Evolutionary conservation across 495 filamentous ascomycete genomes (phyloP), one percentile per base, ranked within the genome.

Genomic region (Chaetomidium leptoderma): DNA sequence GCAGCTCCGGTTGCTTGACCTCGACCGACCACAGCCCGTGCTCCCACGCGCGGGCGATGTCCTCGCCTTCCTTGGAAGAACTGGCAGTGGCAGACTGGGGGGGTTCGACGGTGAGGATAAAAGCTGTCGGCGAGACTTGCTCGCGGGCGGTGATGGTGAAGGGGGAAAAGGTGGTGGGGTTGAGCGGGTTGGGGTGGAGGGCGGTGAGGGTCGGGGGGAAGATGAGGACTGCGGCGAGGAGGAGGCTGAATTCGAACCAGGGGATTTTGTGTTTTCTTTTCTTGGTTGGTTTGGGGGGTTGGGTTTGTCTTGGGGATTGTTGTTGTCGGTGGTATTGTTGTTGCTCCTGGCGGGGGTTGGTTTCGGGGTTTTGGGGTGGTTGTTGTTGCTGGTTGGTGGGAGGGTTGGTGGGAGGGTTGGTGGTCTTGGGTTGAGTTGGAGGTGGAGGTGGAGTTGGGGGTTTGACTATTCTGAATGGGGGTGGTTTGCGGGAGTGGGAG

Each of bases 1-100:
- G 90, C 50, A 97, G 63, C 66, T 95, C 84, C 9, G 93, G 93
- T 70, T 98, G 92, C 69, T 95, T 96, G 64, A 96, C 78, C 78
- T 96, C 89, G 16, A 97, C 85, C 57, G 86, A 90, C 85, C 90
- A 92, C 36, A 93, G 75, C 1, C 87, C 88, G 6, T 76, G 76
- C 2, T 49, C 32, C 57, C 72, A 75, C 0, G 69, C 69, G n/a
- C 58, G 23, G 0, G 23, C 10, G 3, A 71, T 27, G 7, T 55
- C 10, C 3, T 23, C 39, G n/a, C n/a, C n/a, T n/a, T n/a, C n/a
- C n/a, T n/a, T 13, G 7, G 13, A 3, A 39, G 36, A 39, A 10
- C 32, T 9, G 32, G 32, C 30, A 2, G 45, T 30, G 26, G n/a
- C n/a, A n/a, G 45, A 6, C 4, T 9, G 1, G 37, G 44, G 11